Base-by-base conservation (phyloP, 768 basidiomycete genomes). In the Xerocomus brunneocitrinus region DNA sequence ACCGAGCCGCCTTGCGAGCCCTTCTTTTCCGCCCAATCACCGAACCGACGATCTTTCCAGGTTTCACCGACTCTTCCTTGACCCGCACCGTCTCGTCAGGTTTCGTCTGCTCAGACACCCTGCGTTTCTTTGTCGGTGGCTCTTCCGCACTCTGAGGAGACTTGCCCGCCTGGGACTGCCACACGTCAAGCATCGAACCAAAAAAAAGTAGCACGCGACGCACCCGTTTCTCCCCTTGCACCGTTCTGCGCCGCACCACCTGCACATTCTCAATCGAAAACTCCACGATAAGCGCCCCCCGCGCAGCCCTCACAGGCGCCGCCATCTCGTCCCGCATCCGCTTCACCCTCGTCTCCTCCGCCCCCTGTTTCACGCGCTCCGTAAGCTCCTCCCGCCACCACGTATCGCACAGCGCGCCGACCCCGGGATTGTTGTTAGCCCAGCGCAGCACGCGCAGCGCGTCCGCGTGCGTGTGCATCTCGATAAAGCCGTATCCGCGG, bases 231-330 rank as follows among this genome's bases (percentile, higher is more conserved):
- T 72, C 76, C 49, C 76, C 78, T 50, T 74, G 75, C 2, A 81
- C 79, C 36, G 78, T 76, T 62, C 93, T 76, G 52, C 91, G 76
- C 58, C 88, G 87, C 36, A 94, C 85, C 30, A 95, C 91, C 71
- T 93, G 89, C 19, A 91, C 74, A 63, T 98, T 98, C 74, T 98
- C 94, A 47, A 98, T 92, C 38, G 92, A 94, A 70, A 97, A 97
- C 72, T 98, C 95, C n/a, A 93, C 83, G 62, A 95, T 86, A 56
- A 97, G 69, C 5, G 82, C 76, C 14, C 78, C 78, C 54, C 59
- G 73, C 24, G 61, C 57, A 16, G 74, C 73, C 36, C 76, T 80
- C 16, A 67, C 71, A 1, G 58, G 32, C 36, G 61, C 62, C 56
- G 72, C 72, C 42, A 80, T 67, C 63, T 85, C 82, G 25, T 76